Evolutionary conservation across 2,329 filamentous ascomycete species (phyloP).

Genomic region (Trichoderma afroharzianum): DNA sequence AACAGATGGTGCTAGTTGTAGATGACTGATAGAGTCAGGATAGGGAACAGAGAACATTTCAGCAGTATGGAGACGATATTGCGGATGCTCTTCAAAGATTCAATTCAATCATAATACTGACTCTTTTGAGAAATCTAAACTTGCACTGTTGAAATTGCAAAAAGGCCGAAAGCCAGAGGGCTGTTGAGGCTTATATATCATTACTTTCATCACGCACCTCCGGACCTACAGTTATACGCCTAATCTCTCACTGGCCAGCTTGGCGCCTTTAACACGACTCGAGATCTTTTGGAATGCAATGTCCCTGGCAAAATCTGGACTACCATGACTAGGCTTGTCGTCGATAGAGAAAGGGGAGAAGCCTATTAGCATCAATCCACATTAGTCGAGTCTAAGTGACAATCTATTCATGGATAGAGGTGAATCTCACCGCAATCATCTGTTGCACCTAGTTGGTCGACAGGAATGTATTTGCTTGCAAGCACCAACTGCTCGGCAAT

Average conservation of each 20-base stretch:
- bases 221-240: not conserved
- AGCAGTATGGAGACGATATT: too few species aligned
- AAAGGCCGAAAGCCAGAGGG: too few species aligned
- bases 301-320: slow-evolving; percentile 17
- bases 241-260: slow-evolving; percentile 12
- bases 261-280: slow-evolving; percentile 11
- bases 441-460: slow-evolving; percentile 17
- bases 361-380: not conserved
- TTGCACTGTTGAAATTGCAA: not conserved
- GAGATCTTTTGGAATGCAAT: slow-evolving; percentile 19
- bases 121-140: not conserved
- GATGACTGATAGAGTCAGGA: too few species aligned
- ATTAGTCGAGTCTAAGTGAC: not conserved
- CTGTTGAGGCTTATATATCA: too few species aligned
- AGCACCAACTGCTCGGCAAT: slow-evolving; percentile 16
- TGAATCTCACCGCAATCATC: slow-evolving; percentile 17
- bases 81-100: not conserved
- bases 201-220: not conserved
- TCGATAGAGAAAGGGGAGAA: slow-evolving; percentile 21
- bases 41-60: too few species aligned
- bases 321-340: slow-evolving; percentile 17
- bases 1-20: too few species aligned
- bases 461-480: slow-evolving; percentile 15
- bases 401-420: not conserved
- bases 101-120: not conserved